A percentile compares a stretch with the other conserved stretches of the same genome.
Evolutionary conservation across 1,139 yeast species (phyloP).

Genomic region (Candida gigantensis): DNA sequence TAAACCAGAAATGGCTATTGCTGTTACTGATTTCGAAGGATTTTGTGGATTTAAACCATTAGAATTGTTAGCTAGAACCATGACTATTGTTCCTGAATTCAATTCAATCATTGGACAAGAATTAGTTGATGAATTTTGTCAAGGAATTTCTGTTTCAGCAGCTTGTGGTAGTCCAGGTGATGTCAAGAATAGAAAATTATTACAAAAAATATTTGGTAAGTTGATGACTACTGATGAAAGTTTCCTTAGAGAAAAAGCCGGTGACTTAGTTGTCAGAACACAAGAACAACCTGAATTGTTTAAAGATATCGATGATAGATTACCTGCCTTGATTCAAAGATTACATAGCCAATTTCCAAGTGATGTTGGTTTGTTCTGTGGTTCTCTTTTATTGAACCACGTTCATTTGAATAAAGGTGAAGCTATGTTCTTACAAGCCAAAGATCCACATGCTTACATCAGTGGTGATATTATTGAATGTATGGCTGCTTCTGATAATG

Average conservation of each 20-base stretch:
- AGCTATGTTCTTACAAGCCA: slow-evolving; percentile 94
- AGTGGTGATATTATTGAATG: slow-evolving; percentile 97
- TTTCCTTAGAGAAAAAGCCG: slow-evolving; percentile 55
- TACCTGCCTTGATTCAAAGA: slow-evolving; percentile 73
- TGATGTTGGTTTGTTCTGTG: slow-evolving; percentile 95
- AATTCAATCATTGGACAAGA: slow-evolving; percentile 67
- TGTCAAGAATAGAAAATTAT: slow-evolving; percentile 54
- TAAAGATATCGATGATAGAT: slow-evolving; percentile 43
- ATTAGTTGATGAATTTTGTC: slow-evolving; percentile 51
- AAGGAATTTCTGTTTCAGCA: slow-evolving; percentile 48
- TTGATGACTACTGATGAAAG: slow-evolving; percentile 78
- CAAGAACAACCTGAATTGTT: slow-evolving; percentile 49
- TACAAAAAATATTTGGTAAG: slow-evolving; percentile 73
- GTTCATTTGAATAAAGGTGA: slow-evolving; percentile 85
- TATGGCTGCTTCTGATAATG: slow-evolving; percentile 99
- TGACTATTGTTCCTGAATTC: slow-evolving; percentile 75
- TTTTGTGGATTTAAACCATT: slow-evolving; percentile 97
- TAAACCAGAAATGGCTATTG: slow-evolving; percentile 99
- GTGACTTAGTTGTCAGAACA: slow-evolving; percentile 63
- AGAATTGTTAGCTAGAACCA: slow-evolving; percentile 66
- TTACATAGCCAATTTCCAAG: slow-evolving; percentile 86
- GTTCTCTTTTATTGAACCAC: slow-evolving; percentile 88
- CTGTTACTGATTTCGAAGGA: slow-evolving; percentile 93
- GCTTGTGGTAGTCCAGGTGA: slow-evolving; percentile 50
- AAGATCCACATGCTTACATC: slow-evolving; percentile 97